These are phyloP conservation scores for Vickermania spadyakhi DNA, from an alignment of 208 protist species.

Conservation along the genomic window DNA sequence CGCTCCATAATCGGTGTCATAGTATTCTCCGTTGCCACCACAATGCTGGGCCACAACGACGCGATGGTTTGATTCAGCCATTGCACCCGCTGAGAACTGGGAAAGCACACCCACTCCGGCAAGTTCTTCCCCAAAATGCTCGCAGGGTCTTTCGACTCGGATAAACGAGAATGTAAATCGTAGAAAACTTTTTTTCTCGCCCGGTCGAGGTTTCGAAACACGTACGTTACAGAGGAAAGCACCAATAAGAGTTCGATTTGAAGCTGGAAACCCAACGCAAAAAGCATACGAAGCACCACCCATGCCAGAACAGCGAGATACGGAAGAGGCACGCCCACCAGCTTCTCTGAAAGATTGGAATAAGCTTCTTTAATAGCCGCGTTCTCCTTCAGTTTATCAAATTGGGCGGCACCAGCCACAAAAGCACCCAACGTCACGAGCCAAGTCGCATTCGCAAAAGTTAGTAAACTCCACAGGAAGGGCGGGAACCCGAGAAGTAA, in stretches of 20 bases:
- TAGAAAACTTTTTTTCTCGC: constrained; percentile 16
- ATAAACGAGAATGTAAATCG: constrained; percentile 29
- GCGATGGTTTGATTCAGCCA: constrained; percentile 54
- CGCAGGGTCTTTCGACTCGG: constrained; percentile 26
- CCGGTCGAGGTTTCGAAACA: constrained; percentile 17
- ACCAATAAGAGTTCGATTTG: constrained; percentile 50
- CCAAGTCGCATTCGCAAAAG: not conserved
- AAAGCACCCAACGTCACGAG: not conserved
- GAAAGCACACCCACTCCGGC: constrained; percentile 62
- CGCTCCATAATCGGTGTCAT: constrained; percentile 25
- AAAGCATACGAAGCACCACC: constrained; percentile 33
- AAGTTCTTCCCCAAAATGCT: constrained; percentile 37
- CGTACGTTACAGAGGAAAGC: constrained; percentile 27
- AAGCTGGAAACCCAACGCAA: constrained; percentile 43
- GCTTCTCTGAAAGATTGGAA: not conserved
- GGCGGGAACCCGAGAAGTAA: not conserved
- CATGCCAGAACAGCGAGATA: constrained; percentile 22
- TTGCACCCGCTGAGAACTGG: constrained; percentile 50
- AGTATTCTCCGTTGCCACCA: constrained; percentile 33
- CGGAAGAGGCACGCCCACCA: constrained; percentile 15
- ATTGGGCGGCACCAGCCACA: constrained; percentile 6
- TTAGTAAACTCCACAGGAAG: not conserved
- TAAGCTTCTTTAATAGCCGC: not conserved
- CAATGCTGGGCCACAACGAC: constrained; percentile 50
- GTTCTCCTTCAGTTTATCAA: constrained; percentile 1